Evolutionary conservation across 495 filamentous ascomycete species (phyloP), one percentile per base, ranked within the genome.

Genomic region (Penicillium longicatenatum): DNA sequence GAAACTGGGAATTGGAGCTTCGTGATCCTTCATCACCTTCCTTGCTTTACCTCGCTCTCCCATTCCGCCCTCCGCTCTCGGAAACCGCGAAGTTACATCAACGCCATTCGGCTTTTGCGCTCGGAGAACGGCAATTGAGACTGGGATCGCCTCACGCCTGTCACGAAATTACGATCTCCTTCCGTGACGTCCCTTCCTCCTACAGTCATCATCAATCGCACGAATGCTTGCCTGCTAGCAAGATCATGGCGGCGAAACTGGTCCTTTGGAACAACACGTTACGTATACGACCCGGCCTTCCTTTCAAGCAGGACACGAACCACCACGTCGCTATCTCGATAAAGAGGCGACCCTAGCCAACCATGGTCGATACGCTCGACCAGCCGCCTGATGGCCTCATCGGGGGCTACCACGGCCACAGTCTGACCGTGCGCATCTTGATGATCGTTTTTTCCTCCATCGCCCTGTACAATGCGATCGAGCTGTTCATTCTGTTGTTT

Each of bases 381-480:
- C 30, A 56, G 43, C 52, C 66, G 3, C 74, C 74, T 14, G 68
- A 70, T 52, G 74, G 71, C 35, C 67, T 75, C 44, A 65, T 74
- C 45, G 68, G 65, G n/a, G 70, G 71, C 7, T 73, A 71, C 49
- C 60, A 68, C 30, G 70, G 67, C 11, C 26, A 60, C 22, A 68
- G 60, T 39, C 6, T 65, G 5, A 57, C 68, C n/a, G 61, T 73
- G 46, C 62, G 65, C 61, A 76, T 78, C 37, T 67, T 77, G 44
- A 74, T 82, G 64, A 71, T 75, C 47, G 75, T 78, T 14, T 80
- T 82, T 61, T 75, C 72, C 11, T 69, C 77, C 4, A 72, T 82
- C 43, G 77, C 79, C 11, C 65, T 80, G 51, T 83, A 83, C 63
- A 83, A 83, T 57, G 73, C 77, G 26, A 59, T 80, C 29, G 80